Percentiles rank a stretch among this genome's conserved stretches.
Evolutionary conservation across 768 basidiomycete genomes (phyloP).

Genomic region (Hydnomerulius pinastri): DNA sequence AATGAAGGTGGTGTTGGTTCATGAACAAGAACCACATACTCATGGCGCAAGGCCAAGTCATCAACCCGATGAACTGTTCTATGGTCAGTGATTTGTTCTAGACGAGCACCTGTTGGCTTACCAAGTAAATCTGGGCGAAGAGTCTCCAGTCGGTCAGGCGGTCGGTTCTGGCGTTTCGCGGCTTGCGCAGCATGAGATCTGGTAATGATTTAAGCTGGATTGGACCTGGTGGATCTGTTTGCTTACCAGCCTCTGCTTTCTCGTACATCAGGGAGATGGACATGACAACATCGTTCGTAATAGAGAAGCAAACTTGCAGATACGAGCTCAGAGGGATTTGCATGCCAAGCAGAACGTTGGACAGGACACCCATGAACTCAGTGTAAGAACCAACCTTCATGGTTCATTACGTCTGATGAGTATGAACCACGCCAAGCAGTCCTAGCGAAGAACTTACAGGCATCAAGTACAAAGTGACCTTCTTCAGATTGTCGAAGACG

Average conservation of each 20-base stretch:
- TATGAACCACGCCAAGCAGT: neutral
- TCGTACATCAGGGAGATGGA: conserved; percentile 54
- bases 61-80: conserved; percentile 42
- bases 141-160: conserved; percentile 51
- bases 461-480: conserved; percentile 48
- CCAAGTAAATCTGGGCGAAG: conserved; percentile 49
- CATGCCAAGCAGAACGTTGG: conserved; percentile 60
- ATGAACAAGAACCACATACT: conserved; percentile 43
- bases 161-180: conserved; percentile 51
- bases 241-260: conserved; percentile 46
- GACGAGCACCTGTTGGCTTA: conserved; percentile 23
- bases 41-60: conserved; percentile 50
- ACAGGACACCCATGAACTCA: conserved; percentile 56
- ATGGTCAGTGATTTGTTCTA: conserved; percentile 3
- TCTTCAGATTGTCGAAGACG: conserved; percentile 61
- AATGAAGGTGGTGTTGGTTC: conserved; percentile 38
- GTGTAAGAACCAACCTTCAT: conserved; percentile 55
- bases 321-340: conserved; percentile 58
- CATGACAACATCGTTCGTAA: conserved; percentile 53
- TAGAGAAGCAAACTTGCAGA: conserved; percentile 58
- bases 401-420: neutral
- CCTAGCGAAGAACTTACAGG: conserved; percentile 31
- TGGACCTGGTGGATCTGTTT: neutral
- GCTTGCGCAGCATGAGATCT: conserved; percentile 50
- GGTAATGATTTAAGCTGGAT: neutral